phyloP scores from a whole-genome alignment of 192 early-diverging fungal species.

The Backusella mclennaniae region DNA sequence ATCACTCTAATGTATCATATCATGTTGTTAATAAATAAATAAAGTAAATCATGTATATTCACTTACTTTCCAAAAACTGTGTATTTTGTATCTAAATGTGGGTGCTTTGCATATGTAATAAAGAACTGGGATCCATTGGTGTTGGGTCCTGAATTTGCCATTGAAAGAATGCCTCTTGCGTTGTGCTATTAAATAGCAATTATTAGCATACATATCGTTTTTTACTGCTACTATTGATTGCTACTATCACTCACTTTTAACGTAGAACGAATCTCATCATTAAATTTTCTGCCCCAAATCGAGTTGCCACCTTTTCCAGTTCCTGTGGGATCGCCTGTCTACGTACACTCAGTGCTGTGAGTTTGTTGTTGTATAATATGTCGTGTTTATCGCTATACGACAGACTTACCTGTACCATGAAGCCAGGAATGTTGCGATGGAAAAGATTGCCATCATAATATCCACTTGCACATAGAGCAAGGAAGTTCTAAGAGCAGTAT shows the following conservation, averaged over 20 bases:
- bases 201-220: too few relatives aligned
- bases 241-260: constrained; percentile 55
- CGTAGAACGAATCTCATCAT: constrained; percentile 76
- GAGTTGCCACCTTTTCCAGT: constrained; percentile 86
- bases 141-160: constrained; percentile 90
- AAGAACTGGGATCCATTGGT: constrained; percentile 93
- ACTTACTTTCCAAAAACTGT: constrained; percentile 86
- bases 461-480: constrained; percentile 91
- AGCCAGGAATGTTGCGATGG: constrained; percentile 83
- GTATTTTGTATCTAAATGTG: constrained; percentile 88
- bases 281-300: constrained; percentile 81
- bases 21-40: neutral
- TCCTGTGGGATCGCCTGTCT: constrained; percentile 86
- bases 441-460: constrained; percentile 90
- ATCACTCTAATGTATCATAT: constrained; percentile 61
- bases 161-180: constrained; percentile 82
- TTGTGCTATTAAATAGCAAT: constrained; percentile 63
- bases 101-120: constrained; percentile 85
- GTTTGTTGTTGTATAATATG: too few relatives aligned
- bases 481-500: constrained; percentile 71
- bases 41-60: neutral
- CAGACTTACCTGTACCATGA: constrained; percentile 72
- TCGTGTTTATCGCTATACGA: too few relatives aligned
- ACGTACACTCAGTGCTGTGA: neutral
- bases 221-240: neutral